Base-by-base conservation (phyloP, 2,329 filamentous ascomycete species). In the Ceratocystis cacaofunesta region DNA sequence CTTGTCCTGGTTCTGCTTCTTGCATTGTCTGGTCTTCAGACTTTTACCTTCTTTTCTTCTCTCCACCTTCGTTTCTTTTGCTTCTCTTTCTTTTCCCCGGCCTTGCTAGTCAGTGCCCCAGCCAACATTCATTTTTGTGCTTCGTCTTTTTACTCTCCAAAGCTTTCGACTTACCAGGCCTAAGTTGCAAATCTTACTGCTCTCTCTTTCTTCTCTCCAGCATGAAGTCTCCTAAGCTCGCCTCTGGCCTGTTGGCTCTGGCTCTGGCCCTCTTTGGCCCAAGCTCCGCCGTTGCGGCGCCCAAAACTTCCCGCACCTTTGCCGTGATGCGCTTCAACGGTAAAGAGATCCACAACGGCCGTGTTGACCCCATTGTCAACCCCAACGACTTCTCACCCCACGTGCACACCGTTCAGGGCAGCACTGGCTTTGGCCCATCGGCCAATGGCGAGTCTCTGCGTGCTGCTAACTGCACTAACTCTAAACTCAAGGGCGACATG, bases 301-400 rank as follows among this genome's bases (percentile, higher is more conserved):
- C 52, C 28, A 73, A 74, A 61, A 72, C 75, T 68, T 73, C 75
- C 43, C 77, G 80, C 65, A 84, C 83, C 55, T 84, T 87, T 70
- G 85, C 86, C 64, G 87, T 89, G 72, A 81, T 89, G 72, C 85
- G 82, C 71, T 89, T 90, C 78, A 83, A 83, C 72, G 85, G 85
- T 71, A 78, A 83, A 69, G 79, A 81, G 52, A 82, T 86, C 70
- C 78, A 85, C 70, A 82, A 81, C 61, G 83, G 83, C 71, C 82
- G 81, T 55, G 74, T 82, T 55, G 88, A 92, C 70, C 88, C 88
- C 65, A 85, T 91, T 69, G 77, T 90, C 68, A 79, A 72, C 67
- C 86, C 86, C 15, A 86, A 86, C 22, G 67, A 70, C 10, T 71
- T 81, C 15, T 80, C 85, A 2, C 71, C 74, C 60, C 88, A 92